These are phyloP conservation scores for Mitragyna speciosa DNA, from an alignment of 257 asterid species.

Conservation along the genomic window DNA sequence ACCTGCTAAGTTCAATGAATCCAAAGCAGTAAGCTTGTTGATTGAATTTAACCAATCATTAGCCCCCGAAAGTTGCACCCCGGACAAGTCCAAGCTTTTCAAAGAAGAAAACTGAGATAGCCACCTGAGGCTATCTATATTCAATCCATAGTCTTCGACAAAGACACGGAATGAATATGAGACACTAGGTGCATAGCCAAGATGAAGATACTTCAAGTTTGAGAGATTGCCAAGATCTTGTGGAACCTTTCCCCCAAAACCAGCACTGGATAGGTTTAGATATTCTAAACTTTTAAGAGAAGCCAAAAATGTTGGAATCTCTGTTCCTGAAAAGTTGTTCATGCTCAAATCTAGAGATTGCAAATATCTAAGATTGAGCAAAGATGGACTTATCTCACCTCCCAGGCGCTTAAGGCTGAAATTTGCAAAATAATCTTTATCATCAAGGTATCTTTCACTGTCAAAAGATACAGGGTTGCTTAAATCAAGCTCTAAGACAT, in stretches of 20 bases:
- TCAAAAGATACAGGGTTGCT: background rate
- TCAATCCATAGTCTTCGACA: background rate
- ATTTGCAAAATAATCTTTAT: background rate
- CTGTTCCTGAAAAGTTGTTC: constrained; percentile 23
- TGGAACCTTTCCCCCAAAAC: constrained; percentile 19
- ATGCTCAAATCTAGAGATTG: constrained; percentile 24
- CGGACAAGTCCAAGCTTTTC: constrained; percentile 22
- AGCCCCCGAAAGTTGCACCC: background rate
- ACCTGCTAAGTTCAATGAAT: constrained; percentile 9
- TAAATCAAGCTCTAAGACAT: constrained; percentile 21
- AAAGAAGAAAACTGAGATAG: constrained; percentile 14
- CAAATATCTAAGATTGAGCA: constrained; percentile 21
- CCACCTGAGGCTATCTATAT: constrained; percentile 22
- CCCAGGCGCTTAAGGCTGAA: constrained; percentile 8
- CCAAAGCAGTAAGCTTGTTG: constrained; percentile 16
- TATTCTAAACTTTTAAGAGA: constrained; percentile 11
- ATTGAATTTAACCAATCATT: constrained; percentile 16
- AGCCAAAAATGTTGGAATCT: constrained; percentile 23
- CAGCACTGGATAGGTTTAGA: constrained; percentile 21
- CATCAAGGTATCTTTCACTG: background rate
- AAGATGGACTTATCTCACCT: constrained; percentile 29
- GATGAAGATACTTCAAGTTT: constrained; percentile 21
- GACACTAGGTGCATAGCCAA: background rate
- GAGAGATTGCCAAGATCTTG: constrained; percentile 31
- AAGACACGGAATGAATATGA: background rate